A percentile compares a stretch with the other conserved stretches of the same genome.
Evolutionary conservation across 2,329 filamentous ascomycete species (phyloP).

Genomic region (Venturia effusa): DNA sequence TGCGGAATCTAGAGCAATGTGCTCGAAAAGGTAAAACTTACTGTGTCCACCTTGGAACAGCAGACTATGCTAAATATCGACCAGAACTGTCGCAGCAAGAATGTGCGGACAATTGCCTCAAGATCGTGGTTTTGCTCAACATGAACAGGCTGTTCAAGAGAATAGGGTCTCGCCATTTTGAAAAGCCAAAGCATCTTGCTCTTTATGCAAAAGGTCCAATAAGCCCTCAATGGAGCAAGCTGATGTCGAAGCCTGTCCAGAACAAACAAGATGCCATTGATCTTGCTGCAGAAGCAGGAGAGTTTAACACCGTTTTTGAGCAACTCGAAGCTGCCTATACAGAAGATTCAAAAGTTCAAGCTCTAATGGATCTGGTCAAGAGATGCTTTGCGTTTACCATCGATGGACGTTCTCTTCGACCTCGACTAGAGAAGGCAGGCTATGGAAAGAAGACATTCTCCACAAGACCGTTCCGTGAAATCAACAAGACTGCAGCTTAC

Average conservation of each 20-base stretch:
- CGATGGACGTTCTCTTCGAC: constrained; percentile 12
- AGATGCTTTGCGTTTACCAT: constrained; percentile 11
- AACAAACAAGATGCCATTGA: neutral
- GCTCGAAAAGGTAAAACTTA: neutral
- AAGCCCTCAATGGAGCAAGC: constrained; percentile 1
- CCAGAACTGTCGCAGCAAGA: neutral
- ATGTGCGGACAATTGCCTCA: neutral
- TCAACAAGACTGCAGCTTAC: constrained; percentile 13
- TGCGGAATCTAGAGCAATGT: constrained; percentile 3
- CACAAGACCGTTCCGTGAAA: constrained; percentile 8
- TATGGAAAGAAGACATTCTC: constrained; percentile 7
- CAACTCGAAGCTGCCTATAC: neutral
- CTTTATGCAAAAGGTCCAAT: constrained; percentile 1
- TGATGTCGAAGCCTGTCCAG: constrained; percentile 1
- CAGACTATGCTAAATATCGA: neutral
- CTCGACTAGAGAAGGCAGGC: constrained; percentile 8
- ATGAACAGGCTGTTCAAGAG: constrained; percentile 7
- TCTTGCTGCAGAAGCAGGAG: neutral
- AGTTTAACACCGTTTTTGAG: neutral
- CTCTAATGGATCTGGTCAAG: constrained; percentile 1
- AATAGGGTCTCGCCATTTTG: constrained; percentile 5
- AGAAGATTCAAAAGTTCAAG: neutral
- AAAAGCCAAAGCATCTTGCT: constrained; percentile 1
- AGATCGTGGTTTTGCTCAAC: constrained; percentile 6
- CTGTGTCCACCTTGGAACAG: neutral